Base-by-base conservation (phyloP, 345 rosid species). In the Boechera divaricarpa region DNA sequence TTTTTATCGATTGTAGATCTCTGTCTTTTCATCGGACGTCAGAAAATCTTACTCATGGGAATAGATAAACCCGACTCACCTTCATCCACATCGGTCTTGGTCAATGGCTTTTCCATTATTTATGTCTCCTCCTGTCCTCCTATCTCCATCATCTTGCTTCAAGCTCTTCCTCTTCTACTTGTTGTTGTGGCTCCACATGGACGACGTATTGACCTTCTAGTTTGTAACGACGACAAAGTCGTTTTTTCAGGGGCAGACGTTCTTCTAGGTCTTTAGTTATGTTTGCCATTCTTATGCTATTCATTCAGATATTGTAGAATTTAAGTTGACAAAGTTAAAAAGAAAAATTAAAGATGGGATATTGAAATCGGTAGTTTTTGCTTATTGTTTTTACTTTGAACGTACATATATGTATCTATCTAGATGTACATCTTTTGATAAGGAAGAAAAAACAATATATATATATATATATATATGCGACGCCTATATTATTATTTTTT, bases 41-140 rank as follows among this genome's bases (percentile, higher is more conserved):
- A 58, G 1, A 48, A 44, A 57, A 32, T 35, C 2, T 26, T 7
- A 32, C 15, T 44, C 24, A 32, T 21, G 16, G 57, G 67, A 21
- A 71, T 33, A 9, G 75, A 58, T 33, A 71, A 47, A 59, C 33
- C 58, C 10, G 75, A 60, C 47, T 33, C 11, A 24, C 67, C 58
- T 59, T 9, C 6, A 35, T 59, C 58, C 26, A 59, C 67, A 28
- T 71, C 48, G 28, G 67, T 59, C 33, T 24, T 21, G 13, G 75
- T 47, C 58, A 59, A 48, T 41, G 6, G 4, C 38, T 7, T 71
- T 10, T 59, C 52, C 33, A 26, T 5, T 47, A 47, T 47, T 15
- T 33, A 21, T 32, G n/a, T 59, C 57, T 33, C 75, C 61, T 58
- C 26, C n/a, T 33, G 58, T 33, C 75, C 57, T 33, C 45, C 28